Evolutionary conservation across 1,284 basidiomycete species (phyloP), one percentile per base, ranked within the genome.

Genomic region (Flammula alnicola): DNA sequence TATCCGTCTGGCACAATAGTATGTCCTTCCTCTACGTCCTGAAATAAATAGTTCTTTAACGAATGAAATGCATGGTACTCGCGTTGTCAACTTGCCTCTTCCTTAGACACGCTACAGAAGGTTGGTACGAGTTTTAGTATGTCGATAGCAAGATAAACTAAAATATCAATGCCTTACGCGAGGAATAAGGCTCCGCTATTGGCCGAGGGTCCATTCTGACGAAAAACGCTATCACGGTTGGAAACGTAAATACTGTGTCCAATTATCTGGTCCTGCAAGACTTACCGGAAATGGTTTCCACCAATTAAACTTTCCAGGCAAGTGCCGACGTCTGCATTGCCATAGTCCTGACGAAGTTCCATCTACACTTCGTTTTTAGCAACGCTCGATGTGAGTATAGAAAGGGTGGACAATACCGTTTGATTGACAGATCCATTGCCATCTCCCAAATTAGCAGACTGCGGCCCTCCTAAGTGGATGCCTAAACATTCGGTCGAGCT

Each of bases 401-500:
- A 16, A 16, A 31, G 6, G 11, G 31, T 38, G 19, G 3, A 3
- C 19, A 36, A 43, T 51, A 71, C 72, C 20, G 72, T 71, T 57
- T 76, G 73, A 58, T 78, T 75, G 23, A 77, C 72, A 16, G 58
- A 69, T 5, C 81, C 81, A 50, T 85, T 69, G 0, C 82, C 84
- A 54, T 88, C 85, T 1, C 84, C 86, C 1, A 86, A 71, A 62
- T 86, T 79, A 1, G 83, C 84, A 8, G 77, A 67, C 57, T 84
- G 80, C 0, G 79, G 78, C 27, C 59, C 73, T 3, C 86, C 86
- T 9, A 81, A 56, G 59, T 87, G 85, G 50, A 84, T 68, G 2
- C 74, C 81, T 12, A 86, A 68, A 58, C 84, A 88, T 64, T 89
- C 86, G 10, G 70, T 72, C 0, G 85, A 85, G 61, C 86, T 87